These are phyloP conservation scores for Torulaspora quercuum DNA, from an alignment of 805 yeast genomes.

Conservation along the genomic window DNA sequence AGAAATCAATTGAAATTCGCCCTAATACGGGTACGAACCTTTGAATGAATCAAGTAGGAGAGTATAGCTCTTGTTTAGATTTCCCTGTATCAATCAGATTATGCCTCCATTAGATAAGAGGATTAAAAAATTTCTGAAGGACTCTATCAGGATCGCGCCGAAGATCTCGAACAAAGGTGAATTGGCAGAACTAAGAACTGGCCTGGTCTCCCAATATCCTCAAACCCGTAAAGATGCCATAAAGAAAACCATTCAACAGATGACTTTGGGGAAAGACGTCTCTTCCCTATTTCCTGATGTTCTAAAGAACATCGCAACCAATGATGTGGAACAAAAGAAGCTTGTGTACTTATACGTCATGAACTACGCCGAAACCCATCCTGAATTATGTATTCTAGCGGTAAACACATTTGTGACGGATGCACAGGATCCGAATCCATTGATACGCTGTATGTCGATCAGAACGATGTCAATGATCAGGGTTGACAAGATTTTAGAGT, in stretches of 20 bases:
- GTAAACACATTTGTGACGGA: constrained; percentile 95
- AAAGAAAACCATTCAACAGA: constrained; percentile 93
- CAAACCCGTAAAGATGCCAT: constrained; percentile 94
- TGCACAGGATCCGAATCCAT: constrained; percentile 93
- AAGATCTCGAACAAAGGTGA: constrained; percentile 53
- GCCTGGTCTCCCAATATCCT: constrained; percentile 91
- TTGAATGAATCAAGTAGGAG: not conserved
- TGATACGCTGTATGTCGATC: constrained; percentile 92
- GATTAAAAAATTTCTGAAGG: constrained; percentile 36
- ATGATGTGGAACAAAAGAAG: constrained; percentile 94
- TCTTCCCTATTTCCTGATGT: constrained; percentile 94
- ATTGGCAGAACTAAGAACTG: constrained; percentile 84
- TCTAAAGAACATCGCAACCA: constrained; percentile 92
- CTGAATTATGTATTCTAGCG: constrained; percentile 92
- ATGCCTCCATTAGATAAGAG: constrained; percentile 38
- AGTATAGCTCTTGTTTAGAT: no score
- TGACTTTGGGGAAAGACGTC: constrained; percentile 97
- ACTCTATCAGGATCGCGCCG: constrained; percentile 38
- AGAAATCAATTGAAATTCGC: no score
- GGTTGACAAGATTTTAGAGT: constrained; percentile 92
- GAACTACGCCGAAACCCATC: constrained; percentile 96
- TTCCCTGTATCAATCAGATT: constrained; percentile 1
- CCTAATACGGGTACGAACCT: not conserved
- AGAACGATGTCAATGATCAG: constrained; percentile 98
- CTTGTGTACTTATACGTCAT: constrained; percentile 89